Percentiles rank a stretch among this genome's conserved stretches.
These are phyloP conservation scores for Paraconiothyrium sp. DNA, from an alignment of 2,329 filamentous ascomycete species.

Conservation along the genomic window DNA sequence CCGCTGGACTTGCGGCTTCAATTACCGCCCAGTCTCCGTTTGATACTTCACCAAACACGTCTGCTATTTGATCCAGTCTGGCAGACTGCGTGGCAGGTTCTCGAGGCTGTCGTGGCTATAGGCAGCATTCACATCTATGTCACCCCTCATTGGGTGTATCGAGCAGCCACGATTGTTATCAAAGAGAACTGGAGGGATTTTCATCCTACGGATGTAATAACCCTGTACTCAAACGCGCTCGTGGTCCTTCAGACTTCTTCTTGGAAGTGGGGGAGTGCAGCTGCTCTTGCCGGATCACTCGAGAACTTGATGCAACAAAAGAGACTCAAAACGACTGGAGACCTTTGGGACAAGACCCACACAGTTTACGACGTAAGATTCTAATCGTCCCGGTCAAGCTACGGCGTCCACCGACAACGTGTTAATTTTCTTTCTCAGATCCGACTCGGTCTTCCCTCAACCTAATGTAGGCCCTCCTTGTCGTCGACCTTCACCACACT, in stretches of 20 bases:
- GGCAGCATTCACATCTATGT: conserved; percentile 44
- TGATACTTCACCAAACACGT: conserved; percentile 44
- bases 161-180: conserved; percentile 43
- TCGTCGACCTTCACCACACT: neutral
- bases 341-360: conserved; percentile 34
- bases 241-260: conserved; percentile 45
- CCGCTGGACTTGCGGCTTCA: conserved; percentile 34
- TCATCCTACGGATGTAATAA: conserved; percentile 42
- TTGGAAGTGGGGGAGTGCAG: conserved; percentile 46
- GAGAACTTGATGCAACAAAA: conserved; percentile 45
- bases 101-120: conserved; percentile 43
- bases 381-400: conserved; percentile 18
- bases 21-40: conserved; percentile 40
- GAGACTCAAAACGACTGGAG: conserved; percentile 37
- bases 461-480: conserved; percentile 1
- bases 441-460: conserved; percentile 1
- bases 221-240: conserved; percentile 47
- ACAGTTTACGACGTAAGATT: conserved; percentile 42
- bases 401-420: conserved; percentile 8
- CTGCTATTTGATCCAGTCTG: conserved; percentile 44
- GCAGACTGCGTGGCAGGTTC: conserved; percentile 42
- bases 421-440: conserved; percentile 19
- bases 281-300: conserved; percentile 38
- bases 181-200: conserved; percentile 41
- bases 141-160: conserved; percentile 49